A percentile compares a stretch with the other conserved stretches of the same genome.
phyloP scores from a whole-genome alignment of 2,329 filamentous ascomycete genomes.

The Madurella mycetomatis region DNA sequence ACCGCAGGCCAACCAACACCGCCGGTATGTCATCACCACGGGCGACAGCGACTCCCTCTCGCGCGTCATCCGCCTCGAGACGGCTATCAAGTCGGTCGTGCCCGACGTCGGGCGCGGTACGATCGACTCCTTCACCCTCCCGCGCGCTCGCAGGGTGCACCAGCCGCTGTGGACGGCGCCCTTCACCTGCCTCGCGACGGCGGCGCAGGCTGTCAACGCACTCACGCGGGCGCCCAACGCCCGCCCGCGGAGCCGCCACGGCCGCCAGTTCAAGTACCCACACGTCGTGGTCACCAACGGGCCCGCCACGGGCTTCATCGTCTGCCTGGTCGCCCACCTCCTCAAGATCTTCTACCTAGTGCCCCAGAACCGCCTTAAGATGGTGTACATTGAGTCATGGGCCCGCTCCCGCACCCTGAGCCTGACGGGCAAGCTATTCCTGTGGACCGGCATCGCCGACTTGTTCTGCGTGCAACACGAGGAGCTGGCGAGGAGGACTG shows the following conservation, averaged over 20 bases:
- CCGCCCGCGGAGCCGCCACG: constrained; percentile 12
- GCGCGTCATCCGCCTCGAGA: constrained; percentile 62
- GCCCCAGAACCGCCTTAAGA: constrained; percentile 57
- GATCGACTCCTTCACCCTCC: constrained; percentile 64
- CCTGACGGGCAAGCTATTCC: constrained; percentile 74
- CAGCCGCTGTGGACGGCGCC: constrained; percentile 74
- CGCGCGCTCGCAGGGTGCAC: constrained; percentile 75
- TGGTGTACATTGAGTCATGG: constrained; percentile 90
- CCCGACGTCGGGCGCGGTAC: constrained; percentile 39
- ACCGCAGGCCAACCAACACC: constrained; percentile 51
- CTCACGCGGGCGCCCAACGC: constrained; percentile 28
- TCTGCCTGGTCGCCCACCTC: constrained; percentile 50
- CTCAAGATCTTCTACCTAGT: constrained; percentile 44
- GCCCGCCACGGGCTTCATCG: constrained; percentile 78
- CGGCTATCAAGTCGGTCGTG: constrained; percentile 34
- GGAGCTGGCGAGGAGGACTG: constrained; percentile 44
- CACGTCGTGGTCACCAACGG: constrained; percentile 82
- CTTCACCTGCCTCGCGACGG: constrained; percentile 57
- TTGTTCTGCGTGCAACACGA: constrained; percentile 80
- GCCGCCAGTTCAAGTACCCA: constrained; percentile 46
- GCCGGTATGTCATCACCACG: constrained; percentile 76
- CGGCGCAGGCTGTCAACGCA: constrained; percentile 41
- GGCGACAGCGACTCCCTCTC: constrained; percentile 69
- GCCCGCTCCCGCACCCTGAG: constrained; percentile 79
- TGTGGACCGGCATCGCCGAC: constrained; percentile 62